Evolutionary conservation across 2,329 filamentous ascomycete species (phyloP).

Genomic region (Trichoderma endophyticum): DNA sequence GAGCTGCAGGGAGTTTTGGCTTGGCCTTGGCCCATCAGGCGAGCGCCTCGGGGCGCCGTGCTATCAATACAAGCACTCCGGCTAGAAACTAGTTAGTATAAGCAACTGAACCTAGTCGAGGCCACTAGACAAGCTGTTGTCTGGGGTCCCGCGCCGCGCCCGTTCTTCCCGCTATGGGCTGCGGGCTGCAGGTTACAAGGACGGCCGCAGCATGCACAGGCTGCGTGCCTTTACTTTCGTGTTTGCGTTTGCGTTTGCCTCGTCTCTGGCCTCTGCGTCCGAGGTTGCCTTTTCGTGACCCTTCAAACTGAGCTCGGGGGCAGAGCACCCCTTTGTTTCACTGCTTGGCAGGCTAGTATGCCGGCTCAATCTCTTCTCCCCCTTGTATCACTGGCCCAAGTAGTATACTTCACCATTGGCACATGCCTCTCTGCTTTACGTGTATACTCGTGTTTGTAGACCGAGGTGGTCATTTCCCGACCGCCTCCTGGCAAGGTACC

Average conservation of each 20-base stretch:
- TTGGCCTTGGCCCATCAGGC: neutral
- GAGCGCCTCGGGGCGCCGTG: neutral
- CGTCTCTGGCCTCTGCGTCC: neutral
- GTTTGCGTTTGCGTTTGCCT: neutral
- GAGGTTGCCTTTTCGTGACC: neutral
- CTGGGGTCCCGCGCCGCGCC: conserved; percentile 34
- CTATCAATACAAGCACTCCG: neutral
- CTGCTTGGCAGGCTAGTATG: neutral
- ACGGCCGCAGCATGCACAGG: conserved; percentile 39
- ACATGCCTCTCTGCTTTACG: neutral
- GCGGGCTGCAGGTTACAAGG: conserved; percentile 34
- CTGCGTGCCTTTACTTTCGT: conserved; percentile 25
- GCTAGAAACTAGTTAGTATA: neutral
- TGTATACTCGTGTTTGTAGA: neutral
- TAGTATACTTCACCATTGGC: neutral
- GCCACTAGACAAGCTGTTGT: neutral
- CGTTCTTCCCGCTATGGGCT: conserved; percentile 26
- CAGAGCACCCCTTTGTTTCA: neutral
- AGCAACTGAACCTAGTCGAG: neutral
- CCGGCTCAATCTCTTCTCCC: neutral
- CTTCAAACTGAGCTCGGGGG: neutral
- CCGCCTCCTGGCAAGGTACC: neutral
- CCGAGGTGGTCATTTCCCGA: neutral
- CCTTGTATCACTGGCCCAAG: neutral
- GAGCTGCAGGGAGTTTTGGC: neutral